Conservation (phyloP, 1,284 basidiomycete genomes). For the Boletus semigastroideus region DNA sequence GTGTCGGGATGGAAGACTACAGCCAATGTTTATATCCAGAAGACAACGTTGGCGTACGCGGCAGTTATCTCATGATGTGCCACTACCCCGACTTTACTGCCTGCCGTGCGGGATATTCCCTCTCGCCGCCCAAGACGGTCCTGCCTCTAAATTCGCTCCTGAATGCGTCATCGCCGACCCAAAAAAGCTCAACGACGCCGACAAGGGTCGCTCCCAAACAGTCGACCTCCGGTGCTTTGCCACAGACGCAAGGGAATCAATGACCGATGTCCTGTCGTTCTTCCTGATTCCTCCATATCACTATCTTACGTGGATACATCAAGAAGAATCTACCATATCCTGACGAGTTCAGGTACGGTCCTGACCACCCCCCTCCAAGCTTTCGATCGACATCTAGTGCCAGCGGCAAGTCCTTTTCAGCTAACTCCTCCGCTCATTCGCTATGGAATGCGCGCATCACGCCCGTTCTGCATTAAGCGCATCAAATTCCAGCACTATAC, state of each 20-base stretch:
- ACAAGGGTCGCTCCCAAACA: conserved; percentile 58
- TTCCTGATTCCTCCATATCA: conserved; percentile 2
- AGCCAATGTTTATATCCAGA: conserved; percentile 75
- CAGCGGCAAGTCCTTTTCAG: conserved; percentile 25
- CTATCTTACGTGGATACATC: conserved; percentile 62
- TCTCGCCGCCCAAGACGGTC: conserved; percentile 30
- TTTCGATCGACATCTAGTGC: conserved; percentile 33
- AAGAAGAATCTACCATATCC: conserved; percentile 65
- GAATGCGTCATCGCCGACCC: conserved; percentile 42
- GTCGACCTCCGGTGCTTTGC: conserved; percentile 81
- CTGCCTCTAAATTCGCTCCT: conserved; percentile 47
- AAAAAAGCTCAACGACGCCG: conserved; percentile 40
- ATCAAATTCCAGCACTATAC: conserved; percentile 35
- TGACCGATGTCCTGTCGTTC: conserved; percentile 64
- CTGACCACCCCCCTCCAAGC: conserved; percentile 50
- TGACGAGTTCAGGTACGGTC: conserved; percentile 65
- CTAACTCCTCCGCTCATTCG: conserved; percentile 5
- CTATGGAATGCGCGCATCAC: conserved; percentile 26
- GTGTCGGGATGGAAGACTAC: conserved; percentile 82
- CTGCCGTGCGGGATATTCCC: conserved; percentile 41
- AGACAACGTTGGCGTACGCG: conserved; percentile 68
- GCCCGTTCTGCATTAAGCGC: conserved; percentile 33
- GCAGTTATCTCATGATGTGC: conserved; percentile 72
- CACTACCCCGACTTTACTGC: conserved; percentile 70
- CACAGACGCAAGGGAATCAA: conserved; percentile 65